Evolutionary conservation across 768 basidiomycete genomes (phyloP).

Genomic region (Tricholoma matsutake): DNA sequence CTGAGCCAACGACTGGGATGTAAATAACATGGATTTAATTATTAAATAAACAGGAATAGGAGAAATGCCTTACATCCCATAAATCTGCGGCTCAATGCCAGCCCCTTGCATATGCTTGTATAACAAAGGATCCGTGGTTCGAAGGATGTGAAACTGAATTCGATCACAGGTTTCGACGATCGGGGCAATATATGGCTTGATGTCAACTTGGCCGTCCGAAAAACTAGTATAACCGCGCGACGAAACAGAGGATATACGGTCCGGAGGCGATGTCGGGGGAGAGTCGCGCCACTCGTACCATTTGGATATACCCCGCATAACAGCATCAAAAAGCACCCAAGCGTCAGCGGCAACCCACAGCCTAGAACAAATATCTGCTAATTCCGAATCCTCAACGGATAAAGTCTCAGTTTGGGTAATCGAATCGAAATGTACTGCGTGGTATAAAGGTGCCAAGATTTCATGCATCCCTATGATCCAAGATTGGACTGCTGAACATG

Average conservation of each 20-base stretch:
- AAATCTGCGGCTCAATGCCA: slow-evolving; percentile 94
- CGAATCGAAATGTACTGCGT: slow-evolving; percentile 83
- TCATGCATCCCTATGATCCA: slow-evolving; percentile 86
- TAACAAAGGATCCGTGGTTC: slow-evolving; percentile 75
- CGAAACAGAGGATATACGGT: slow-evolving; percentile 33
- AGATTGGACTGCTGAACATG: not conserved
- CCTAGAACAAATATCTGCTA: slow-evolving; percentile 62
- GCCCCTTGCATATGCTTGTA: slow-evolving; percentile 72
- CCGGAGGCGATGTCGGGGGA: slow-evolving; percentile 6
- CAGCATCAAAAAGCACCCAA: slow-evolving; percentile 72
- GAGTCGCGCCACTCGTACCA: slow-evolving; percentile 77
- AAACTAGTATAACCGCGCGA: slow-evolving; percentile 44
- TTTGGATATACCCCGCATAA: slow-evolving; percentile 77
- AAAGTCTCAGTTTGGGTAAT: slow-evolving; percentile 35
- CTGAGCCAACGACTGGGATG: slow-evolving; percentile 82
- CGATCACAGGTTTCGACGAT: slow-evolving; percentile 81
- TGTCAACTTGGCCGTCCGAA: slow-evolving; percentile 42
- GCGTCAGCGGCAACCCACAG: slow-evolving; percentile 82
- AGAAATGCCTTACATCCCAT: slow-evolving; percentile 73
- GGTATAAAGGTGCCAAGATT: slow-evolving; percentile 82
- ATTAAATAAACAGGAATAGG: not conserved
- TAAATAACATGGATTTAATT: slow-evolving; percentile 1
- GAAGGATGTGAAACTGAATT: slow-evolving; percentile 72
- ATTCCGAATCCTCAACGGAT: slow-evolving; percentile 27
- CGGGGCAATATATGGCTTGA: slow-evolving; percentile 73